These are phyloP conservation scores for Hanseniaspora lindneri DNA, from an alignment of 805 yeast species.

Conservation along the genomic window DNA sequence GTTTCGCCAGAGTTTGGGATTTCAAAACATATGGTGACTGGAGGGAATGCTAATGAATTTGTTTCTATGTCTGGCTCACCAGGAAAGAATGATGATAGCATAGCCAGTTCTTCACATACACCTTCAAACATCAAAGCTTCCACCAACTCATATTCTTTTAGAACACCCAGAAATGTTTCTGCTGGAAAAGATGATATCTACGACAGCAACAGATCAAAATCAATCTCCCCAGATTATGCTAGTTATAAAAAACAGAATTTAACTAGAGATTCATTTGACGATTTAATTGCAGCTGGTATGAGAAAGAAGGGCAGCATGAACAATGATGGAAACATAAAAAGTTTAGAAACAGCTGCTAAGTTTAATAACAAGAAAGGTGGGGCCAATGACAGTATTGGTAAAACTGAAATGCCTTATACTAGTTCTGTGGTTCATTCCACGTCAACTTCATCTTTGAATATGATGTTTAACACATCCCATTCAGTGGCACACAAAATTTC, in stretches of 20 bases:
- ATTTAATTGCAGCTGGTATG: neutral
- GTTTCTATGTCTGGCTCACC: too few species aligned
- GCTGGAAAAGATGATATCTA: neutral
- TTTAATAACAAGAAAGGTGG: neutral
- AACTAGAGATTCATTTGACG: neutral
- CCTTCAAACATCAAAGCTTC: too few species aligned
- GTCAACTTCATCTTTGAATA: constrained; percentile 3
- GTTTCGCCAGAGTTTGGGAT: neutral
- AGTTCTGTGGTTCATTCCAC: neutral
- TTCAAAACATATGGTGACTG: neutral
- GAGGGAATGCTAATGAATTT: too few species aligned
- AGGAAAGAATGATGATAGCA: too few species aligned
- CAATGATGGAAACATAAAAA: neutral
- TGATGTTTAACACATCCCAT: constrained; percentile 6
- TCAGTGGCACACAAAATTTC: constrained; percentile 13
- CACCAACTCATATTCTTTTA: too few species aligned
- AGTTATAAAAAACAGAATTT: neutral
- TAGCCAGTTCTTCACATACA: too few species aligned
- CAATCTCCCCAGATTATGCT: neutral
- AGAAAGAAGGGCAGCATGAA: neutral
- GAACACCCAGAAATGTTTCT: too few species aligned
- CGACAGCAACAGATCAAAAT: too few species aligned
- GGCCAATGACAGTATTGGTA: neutral
- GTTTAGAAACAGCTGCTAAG: neutral
- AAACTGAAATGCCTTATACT: constrained; percentile 1